These are phyloP conservation scores for Massariosphaeria phaeospora DNA, from an alignment of 495 filamentous ascomycete genomes.

Conservation along the genomic window DNA sequence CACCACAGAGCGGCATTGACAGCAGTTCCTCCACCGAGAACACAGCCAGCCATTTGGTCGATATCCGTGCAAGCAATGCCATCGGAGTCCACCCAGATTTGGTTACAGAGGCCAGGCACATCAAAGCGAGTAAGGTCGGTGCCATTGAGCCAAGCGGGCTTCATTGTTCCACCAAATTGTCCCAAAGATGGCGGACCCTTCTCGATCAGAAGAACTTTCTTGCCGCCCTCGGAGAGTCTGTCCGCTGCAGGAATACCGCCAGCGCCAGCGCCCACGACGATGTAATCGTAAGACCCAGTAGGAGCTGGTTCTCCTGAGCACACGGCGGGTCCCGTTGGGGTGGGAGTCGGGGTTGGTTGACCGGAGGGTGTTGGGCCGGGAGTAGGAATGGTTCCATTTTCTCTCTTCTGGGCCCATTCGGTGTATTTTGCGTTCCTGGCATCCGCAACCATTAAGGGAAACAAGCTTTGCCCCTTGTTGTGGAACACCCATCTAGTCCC, in stretches of 20 bases:
- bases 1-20: constrained; percentile 64
- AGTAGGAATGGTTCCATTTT: constrained; percentile 24
- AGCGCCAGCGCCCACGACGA: constrained; percentile 61
- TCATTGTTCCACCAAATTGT: constrained; percentile 53
- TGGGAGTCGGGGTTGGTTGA: constrained; percentile 40
- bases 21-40: constrained; percentile 72
- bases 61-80: constrained; percentile 65
- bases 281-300: constrained; percentile 59
- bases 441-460: constrained; percentile 40
- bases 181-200: constrained; percentile 58
- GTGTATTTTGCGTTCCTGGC: constrained; percentile 48
- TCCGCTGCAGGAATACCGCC: constrained; percentile 63
- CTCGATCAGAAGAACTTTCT: constrained; percentile 62
- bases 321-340: constrained; percentile 34
- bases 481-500: constrained; percentile 23
- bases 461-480: constrained; percentile 42
- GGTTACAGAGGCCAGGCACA: constrained; percentile 71
- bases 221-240: constrained; percentile 57
- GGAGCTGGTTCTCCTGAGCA: constrained; percentile 35
- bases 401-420: constrained; percentile 14
- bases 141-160: constrained; percentile 59
- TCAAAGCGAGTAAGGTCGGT: constrained; percentile 70
- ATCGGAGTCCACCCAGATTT: constrained; percentile 59
- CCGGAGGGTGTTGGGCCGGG: constrained; percentile 42
- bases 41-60: constrained; percentile 69